Base-by-base conservation (phyloP, 768 basidiomycete genomes). In the Lactarius sp. region DNA sequence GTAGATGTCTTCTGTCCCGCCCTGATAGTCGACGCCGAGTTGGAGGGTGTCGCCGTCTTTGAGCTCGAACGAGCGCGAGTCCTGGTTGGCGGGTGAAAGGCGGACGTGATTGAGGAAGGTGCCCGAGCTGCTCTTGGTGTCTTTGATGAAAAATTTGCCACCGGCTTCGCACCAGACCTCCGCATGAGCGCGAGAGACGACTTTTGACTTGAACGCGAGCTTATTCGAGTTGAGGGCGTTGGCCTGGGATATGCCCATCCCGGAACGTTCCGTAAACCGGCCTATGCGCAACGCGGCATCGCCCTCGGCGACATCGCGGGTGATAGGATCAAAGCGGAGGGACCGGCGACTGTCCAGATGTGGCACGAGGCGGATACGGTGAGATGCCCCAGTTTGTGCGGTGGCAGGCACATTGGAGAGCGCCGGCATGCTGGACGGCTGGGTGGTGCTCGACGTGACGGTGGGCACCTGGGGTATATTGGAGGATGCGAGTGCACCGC, bases 1-100 rank as follows among this genome's bases (percentile, higher is more conserved):
- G 75, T 96, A 98, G 57, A 96, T 94, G 74, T 98, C 95, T 77
- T 98, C 94, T 7, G 91, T 85, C 0, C 96, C 96, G 6, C 96
- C 96, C 74, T 98, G 95, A 75, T 97, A 99, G 73, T 98, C 95
- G 33, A 98, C 93, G 2, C 96, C 95, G 0, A 98, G 85, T 75
- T 98, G 96, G 20, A 98, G 76, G 34, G 98, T 82, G 76, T 98
- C 95, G 1, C 96, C 96, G 65, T 98, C 95, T 75, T 90, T 92
- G 69, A 98, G 79, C 65, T 83, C 83, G 64, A 81, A 86, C 0
- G 92, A 83, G 44, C 85, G 77, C 5, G 86, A 89, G 73, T 96
- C 95, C 7, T 84, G 81, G 53, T 88, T 89, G 12, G 95, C 94
- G 0, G 87, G 80, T 42, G 86, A 86, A n/a, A 98, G 80, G 52